Evolutionary conservation across 352 stramenopile species (phyloP), one percentile per base, ranked within the genome.

Genomic region (Globisporangium middletonii): DNA sequence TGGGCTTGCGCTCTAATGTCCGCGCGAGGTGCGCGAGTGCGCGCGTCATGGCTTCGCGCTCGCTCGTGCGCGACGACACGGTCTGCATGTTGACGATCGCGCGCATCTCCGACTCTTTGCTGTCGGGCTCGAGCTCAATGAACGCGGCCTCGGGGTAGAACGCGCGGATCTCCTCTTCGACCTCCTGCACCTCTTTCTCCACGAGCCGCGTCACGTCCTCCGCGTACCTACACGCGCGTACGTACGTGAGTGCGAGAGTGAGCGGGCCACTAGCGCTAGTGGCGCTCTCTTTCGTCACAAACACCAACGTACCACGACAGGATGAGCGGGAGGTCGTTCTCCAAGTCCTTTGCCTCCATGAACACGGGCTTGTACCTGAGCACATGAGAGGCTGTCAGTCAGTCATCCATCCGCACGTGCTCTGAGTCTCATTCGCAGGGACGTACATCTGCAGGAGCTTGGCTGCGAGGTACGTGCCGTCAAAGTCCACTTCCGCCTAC

Each of bases 401-500:
- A 57, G 27, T 28, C 28, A 5, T 55, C 30, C 50, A 55, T 33
- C 4, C 27, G n/a, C 13, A 4, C 5, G 41, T 13, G n/a, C 13
- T n/a, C 13, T 3, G 41, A 45, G 15, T 19, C 12, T 45, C 13
- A 3, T 2, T 38, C 16, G 28, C 26, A 43, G 9, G 42, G 7
- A 52, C 69, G 55, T 76, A 91, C 78, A 89, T 95, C 74, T 89
- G 79, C 7, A 94, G 71, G 7, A 99, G 79, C 59, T 97, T 92
- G 9, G 97, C 97, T 16, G 96, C 96, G 44, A 99, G 65, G 68
- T 97, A 99, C 43, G 96, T 99, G 54, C 96, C 97, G 64, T 99
- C 97, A 77, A 99, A 99, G 72, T 99, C 97, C 6, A 99, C 90
- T 74, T 99, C 96, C 23, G 96, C 97, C 84, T 94, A 47, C 16